phyloP scores from a whole-genome alignment of 306 rosid genomes.

The Glycine soja region DNA sequence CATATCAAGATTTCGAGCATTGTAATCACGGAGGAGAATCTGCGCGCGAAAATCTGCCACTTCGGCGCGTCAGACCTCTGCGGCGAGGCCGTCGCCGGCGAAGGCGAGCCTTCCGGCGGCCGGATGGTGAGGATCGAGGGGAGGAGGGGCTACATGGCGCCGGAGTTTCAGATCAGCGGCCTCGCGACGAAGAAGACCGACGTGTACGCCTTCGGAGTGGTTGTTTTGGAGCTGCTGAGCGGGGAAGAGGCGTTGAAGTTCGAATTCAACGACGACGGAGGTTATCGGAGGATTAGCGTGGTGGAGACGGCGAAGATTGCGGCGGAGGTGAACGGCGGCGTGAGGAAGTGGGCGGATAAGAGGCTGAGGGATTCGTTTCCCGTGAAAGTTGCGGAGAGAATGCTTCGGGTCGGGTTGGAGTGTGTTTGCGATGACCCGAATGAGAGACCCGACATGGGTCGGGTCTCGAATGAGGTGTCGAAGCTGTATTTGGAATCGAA shows the following conservation, averaged over 20 bases:
- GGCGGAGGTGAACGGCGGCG: slow-evolving; percentile 49
- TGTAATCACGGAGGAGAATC: slow-evolving; percentile 51
- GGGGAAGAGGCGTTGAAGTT: slow-evolving; percentile 78
- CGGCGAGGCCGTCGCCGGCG: slow-evolving; percentile 53
- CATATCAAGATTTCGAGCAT: slow-evolving; percentile 84
- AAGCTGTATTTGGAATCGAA: slow-evolving; percentile 77
- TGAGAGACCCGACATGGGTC: slow-evolving; percentile 79
- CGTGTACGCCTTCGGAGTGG: slow-evolving; percentile 92
- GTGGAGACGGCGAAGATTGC: slow-evolving; percentile 75
- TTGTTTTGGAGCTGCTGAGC: slow-evolving; percentile 78
- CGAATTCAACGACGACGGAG: slow-evolving; percentile 50
- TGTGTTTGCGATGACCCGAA: slow-evolving; percentile 72
- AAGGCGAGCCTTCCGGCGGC: slow-evolving; percentile 44
- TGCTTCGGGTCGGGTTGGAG: slow-evolving; percentile 69
- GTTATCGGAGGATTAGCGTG: slow-evolving; percentile 68
- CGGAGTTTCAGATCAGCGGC: slow-evolving; percentile 75
- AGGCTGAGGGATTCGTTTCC: slow-evolving; percentile 87
- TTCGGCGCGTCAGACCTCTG: slow-evolving; percentile 84
- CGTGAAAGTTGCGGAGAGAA: slow-evolving; percentile 74
- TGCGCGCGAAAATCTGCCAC: slow-evolving; percentile 79
- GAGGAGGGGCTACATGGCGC: slow-evolving; percentile 89
- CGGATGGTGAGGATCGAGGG: slow-evolving; percentile 70
- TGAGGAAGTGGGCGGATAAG: slow-evolving; percentile 83
- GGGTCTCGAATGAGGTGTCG: slow-evolving; percentile 65
- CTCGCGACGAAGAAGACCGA: slow-evolving; percentile 74